Evolutionary conservation across 768 basidiomycete genomes (phyloP).

Genomic region (Termitomyces sp.): DNA sequence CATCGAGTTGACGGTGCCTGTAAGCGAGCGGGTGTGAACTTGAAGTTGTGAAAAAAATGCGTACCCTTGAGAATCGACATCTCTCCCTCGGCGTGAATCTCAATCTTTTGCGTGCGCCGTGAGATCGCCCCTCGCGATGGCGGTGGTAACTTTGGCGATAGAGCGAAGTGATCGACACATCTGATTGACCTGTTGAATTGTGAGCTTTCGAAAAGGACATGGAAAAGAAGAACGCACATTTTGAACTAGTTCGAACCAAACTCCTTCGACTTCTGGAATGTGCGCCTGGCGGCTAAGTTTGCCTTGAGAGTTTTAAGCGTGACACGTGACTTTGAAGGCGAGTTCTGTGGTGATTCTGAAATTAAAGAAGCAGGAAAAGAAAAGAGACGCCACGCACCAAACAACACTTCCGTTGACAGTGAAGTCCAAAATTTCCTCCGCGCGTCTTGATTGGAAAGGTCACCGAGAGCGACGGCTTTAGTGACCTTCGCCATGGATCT

Average conservation of each 20-base stretch:
- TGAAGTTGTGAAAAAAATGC: background rate
- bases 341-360: conserved; percentile 32
- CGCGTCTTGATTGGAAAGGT: conserved; percentile 86
- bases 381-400: conserved; percentile 21
- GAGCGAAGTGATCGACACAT: conserved; percentile 84
- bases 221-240: conserved; percentile 43
- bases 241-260: conserved; percentile 80
- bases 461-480: conserved; percentile 89
- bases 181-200: conserved; percentile 54
- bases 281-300: conserved; percentile 86
- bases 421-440: conserved; percentile 86
- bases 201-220: background rate
- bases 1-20: conserved; percentile 85
- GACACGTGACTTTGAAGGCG: conserved; percentile 80
- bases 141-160: conserved; percentile 83
- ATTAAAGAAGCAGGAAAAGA: conserved; percentile 29
- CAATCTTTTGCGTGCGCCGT: conserved; percentile 93
- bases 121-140: conserved; percentile 88
- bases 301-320: conserved; percentile 85
- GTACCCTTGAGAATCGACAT: conserved; percentile 74
- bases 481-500: conserved; percentile 91
- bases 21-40: background rate
- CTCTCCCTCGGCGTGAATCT: conserved; percentile 83
- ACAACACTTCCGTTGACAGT: conserved; percentile 61
- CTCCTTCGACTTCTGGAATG: conserved; percentile 88